Base-by-base conservation (phyloP, 176 grass and related monocot genomes). In the Carex myosuroides region DNA sequence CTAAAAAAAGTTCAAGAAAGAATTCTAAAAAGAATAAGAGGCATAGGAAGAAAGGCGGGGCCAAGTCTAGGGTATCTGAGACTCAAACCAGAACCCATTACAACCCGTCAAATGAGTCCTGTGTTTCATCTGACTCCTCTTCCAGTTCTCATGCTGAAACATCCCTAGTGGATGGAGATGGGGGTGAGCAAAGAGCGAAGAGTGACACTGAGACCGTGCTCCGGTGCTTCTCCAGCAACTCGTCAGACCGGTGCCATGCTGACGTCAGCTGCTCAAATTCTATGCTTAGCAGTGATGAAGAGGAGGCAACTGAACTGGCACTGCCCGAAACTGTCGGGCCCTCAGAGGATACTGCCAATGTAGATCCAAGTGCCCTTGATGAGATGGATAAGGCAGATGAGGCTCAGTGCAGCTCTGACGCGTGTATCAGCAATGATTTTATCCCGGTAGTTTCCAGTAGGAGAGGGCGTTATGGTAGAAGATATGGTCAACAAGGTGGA, bases 381-480 rank as follows among this genome's bases (percentile, higher is more conserved):
- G 62, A 83, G 63, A 66, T 52, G 37, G 21, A 50, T 29, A 65
- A 48, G 29, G 20, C 24, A 18, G 77, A 89, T 60, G 87, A 77
- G 67, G 87, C 84, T 70, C 76, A 89, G 56, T 85, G 85, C 78
- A 85, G 89, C 72, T 85, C 72, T 59, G 79, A 94, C 71, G 81
- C 82, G 6, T 89, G 84, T 58, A 89, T 83, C 46, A 87, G 87
- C 60, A 85, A 62, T 81, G 50, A 74, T 46, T 94, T 82, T 79
- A 21, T 85, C 82, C 82, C 66, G 44, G 44, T 77, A 86, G 70
- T 21, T 85, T 83, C 70, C 13, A 82, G 57, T 42, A 89, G 63
- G 77, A 89, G 63, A 13, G 54, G 26, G 53, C 70, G 39, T 60
- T 72, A 26, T 55, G 80, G 85, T 82, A 87, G 82, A 56, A 79